Evolutionary conservation across 495 filamentous ascomycete species (phyloP), one percentile per base, ranked within the genome.

Genomic region (Daldinia grandis): DNA sequence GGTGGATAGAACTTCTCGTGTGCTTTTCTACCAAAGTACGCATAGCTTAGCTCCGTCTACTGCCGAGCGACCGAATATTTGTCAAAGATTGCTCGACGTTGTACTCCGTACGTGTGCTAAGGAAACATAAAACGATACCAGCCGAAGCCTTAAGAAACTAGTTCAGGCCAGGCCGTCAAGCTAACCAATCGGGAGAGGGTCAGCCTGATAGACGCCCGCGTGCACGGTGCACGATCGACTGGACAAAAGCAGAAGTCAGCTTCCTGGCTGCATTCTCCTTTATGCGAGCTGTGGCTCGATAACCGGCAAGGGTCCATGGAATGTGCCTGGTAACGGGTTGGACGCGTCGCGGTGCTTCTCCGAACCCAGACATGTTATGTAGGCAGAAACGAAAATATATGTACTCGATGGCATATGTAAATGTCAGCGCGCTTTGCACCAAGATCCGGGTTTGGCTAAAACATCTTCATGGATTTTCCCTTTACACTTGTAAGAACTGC

Each of bases 201-300:
- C 42, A 27, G 56, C 53, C 49, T 50, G 24, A 55, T 19, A 47
- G 37, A 72, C 38, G 54, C 37, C 49, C 28, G 49, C 19, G 69
- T 64, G 58, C 62, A 66, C 42, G 70, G 65, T 66, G 57, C 70
- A 68, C 66, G 65, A 73, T 65, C 61, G 28, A 55, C 62, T 50
- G 38, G 56, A 51, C 51, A 42, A 60, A 65, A 64, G 42, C 19
- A 54, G 64, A 66, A 71, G 35, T 49, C 21, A 58, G 53, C 58
- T 71, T 44, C 62, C 49, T 62, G 49, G 58, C 31, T 35, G 57
- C 62, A 33, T 58, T 64, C 69, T 53, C 69, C 69, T 72, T 72
- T 68, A 72, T 72, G 69, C 69, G 64, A 64, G 55, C 60, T 63
- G 25, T 49, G 47, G 63, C 44, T 72, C 12, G 64, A 63, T 58